Base-by-base conservation (phyloP, 768 basidiomycete species). In the Dioszegia crocea region DNA sequence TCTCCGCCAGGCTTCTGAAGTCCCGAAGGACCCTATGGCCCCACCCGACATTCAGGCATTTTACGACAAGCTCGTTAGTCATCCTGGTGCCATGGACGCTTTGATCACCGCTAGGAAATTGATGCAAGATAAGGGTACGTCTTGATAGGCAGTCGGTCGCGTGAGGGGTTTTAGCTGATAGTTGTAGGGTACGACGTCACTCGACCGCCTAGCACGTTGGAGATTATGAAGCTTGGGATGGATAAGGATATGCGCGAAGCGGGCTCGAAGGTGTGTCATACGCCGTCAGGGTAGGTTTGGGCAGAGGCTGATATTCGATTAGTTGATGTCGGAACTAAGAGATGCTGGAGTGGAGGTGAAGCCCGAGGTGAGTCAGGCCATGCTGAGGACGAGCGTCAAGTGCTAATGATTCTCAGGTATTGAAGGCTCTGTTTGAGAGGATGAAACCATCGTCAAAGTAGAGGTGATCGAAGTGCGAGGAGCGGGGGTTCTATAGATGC, bases 101-200 rank as follows among this genome's bases (percentile, higher is more conserved):
- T 61, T 74, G 57, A 59, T 64, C 50, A 44, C 59, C 5, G 48
- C 68, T 12, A 65, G 60, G 16, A 61, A 68, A 52, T 21, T 71
- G 31, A 67, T 71, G 63, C 47, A 69, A 60, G 48, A 57, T 21
- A 74, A 74, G 56, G 72, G 72, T 71, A 51, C 30, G 72, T 59
- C n/a, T n/a, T n/a, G n/a, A n/a, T n/a, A n/a, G n/a, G n/a, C n/a
- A n/a, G n/a, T n/a, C n/a, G n/a, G n/a, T n/a, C n/a, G n/a, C n/a
- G n/a, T n/a, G n/a, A n/a, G n/a, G n/a, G n/a, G n/a, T n/a, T n/a
- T n/a, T n/a, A n/a, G n/a, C 39, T 50, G 48, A 31, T 30, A 33
- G 27, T 24, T 23, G 41, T 24, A 74, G 71, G 72, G 0, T 58
- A 71, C 49, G 72, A 71, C 50, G 63, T 66, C n/a, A 61, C 64